Base-by-base conservation (phyloP, 768 basidiomycete genomes). In the Boletus fagicola region DNA sequence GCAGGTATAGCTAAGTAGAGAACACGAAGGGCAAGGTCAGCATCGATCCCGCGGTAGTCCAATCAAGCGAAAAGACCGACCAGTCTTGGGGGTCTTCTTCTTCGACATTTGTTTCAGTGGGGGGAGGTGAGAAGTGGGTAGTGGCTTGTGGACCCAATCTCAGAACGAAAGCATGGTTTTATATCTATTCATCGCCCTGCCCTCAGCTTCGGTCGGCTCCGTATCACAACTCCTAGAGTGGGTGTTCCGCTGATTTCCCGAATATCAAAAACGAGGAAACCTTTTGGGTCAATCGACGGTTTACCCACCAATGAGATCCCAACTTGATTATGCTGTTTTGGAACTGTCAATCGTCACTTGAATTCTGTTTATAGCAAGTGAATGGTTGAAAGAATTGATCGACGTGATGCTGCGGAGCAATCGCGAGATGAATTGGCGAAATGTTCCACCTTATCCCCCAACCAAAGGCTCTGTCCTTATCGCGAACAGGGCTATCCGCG, bases 111-210 rank as follows among this genome's bases (percentile, higher is more conserved):
- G 22, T 15, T 61, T 65, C 49, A 38, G 54, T 50, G 54, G 9
- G 49, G 49, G 7, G 48, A 50, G 40, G 48, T 35, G 49, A 24
- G 46, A 53, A 24, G 52, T 54, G 35, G 49, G 56, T 35, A 3
- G 36, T 48, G 39, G 45, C 10, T 45, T 45, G 51, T 22, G 20
- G 43, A 36, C 39, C 12, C 15, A 5, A 18, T 42, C 30, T 49
- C 33, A 35, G 47, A 47, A 47, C 31, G 28, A 54, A 49, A 47
- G 8, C 55, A 53, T 13, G 38, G 6, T n/a, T 68, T 72, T 70
- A 70, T 70, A 58, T 35, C 53, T 38, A 26, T 50, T 49, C 53
- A 42, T 56, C 31, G 61, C 51, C 66, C 68, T 70, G 70, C 70
- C 70, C 70, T 72, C 57, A 65, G 56, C 58, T 57, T 59, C 57